Percentiles rank a stretch among this genome's conserved stretches.
These are phyloP conservation scores for Pichia kluyveri DNA, from an alignment of 805 yeast genomes.

Conservation along the genomic window DNA sequence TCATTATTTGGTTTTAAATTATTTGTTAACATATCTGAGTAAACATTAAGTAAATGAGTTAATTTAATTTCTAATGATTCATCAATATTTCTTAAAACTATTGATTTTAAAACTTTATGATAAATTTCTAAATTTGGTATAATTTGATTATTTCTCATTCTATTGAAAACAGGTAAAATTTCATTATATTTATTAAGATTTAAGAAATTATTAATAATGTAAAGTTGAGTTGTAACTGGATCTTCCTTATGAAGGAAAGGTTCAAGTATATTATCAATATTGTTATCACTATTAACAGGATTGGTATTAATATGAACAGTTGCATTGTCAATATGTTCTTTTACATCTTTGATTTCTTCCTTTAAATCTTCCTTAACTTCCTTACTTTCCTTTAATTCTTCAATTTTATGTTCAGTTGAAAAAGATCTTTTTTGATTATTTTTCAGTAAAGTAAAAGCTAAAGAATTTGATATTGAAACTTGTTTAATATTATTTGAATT, in stretches of 20 bases:
- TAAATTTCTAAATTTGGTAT: constrained; percentile 45
- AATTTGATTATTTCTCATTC: constrained; percentile 26
- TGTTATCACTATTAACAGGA: no score
- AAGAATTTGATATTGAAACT: constrained; percentile 11
- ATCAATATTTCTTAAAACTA: constrained; percentile 42
- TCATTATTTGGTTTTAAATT: constrained; percentile 45
- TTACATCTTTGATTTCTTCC: no score
- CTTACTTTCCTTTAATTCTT: constrained; percentile 4
- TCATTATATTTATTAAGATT: constrained; percentile 22
- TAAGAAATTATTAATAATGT: constrained; percentile 18
- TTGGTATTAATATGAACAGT: no score
- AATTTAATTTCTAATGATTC: constrained; percentile 50
- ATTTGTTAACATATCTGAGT: constrained; percentile 53
- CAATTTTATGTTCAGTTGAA: constrained; percentile 12
- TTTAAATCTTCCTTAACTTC: no score
- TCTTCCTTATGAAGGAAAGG: constrained; percentile 1
- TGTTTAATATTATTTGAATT: constrained; percentile 21
- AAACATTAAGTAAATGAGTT: constrained; percentile 54
- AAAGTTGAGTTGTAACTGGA: constrained; percentile 13
- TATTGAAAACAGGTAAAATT: constrained; percentile 24
- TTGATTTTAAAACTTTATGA: constrained; percentile 46
- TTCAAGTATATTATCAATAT: not conserved
- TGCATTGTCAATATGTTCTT: no score
- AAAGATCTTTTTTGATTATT: not conserved
- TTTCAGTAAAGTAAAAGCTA: not conserved